Base-by-base conservation (phyloP, 108 stramenopile species). In the Discostella stelligeroides region DNA sequence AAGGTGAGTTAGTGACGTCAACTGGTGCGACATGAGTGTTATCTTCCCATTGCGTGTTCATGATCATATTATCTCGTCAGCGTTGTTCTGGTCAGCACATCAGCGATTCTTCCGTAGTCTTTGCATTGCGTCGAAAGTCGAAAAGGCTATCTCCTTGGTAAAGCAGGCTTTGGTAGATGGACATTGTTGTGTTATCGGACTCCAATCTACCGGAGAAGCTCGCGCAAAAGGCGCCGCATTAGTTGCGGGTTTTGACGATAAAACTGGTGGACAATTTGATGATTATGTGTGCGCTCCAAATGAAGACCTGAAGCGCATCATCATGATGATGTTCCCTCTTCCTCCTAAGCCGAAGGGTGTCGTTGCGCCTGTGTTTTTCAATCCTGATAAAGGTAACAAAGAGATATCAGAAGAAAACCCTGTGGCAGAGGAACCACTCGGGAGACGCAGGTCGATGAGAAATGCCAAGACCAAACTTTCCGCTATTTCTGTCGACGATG, bases 201-300 rank as follows among this genome's bases (percentile, higher is more conserved):
- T 90, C 11, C 89, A 88, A 53, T 65, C 68, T 34, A 90, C 89
- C 8, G 86, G 88, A 10, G 88, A 89, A 81, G 85, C 86, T 38
- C 81, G 67, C 47, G 46, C 75, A 10, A 66, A 72, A 21, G 80
- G 71, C 11, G 75, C 80, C 18, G 80, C 80, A 3, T 40, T 47
- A 39, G 63, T 63, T 20, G 59, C 70, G 12, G 80, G 80, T 9
- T 23, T 73, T 13, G 58, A 71, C 51, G 76, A 77, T 21, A 63
- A 81, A 14, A 25, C 25, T 20, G 70, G 47, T 17, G 73, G 42
- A 7, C 25, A 50, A 7, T 54, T 76, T 34, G 75, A 75, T 48
- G 70, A 72, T 21, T 81, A 72, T 55, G 70, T 81, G 1, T 72
- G 63, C 7, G 80, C 75, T 27, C 75, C 80, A 38, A 72, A 73